phyloP scores from a whole-genome alignment of 306 rosid species.

The Gastrolobium villosum region DNA sequence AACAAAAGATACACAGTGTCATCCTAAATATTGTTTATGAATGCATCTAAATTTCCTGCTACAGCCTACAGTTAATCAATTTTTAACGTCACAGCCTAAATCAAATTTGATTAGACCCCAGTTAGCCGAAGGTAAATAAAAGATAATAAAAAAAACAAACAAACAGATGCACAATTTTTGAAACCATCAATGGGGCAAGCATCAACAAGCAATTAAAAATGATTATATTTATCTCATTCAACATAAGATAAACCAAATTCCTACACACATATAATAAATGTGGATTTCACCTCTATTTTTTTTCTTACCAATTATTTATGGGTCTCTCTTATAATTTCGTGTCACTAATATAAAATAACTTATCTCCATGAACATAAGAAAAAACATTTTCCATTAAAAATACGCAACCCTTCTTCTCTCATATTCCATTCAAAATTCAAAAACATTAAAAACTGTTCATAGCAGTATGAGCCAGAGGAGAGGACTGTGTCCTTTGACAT shows the following conservation, averaged over 20 bases:
- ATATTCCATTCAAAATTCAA: slow-evolving; percentile 34
- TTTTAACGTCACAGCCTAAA: neutral
- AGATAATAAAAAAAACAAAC: neutral
- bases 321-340: too few relatives aligned
- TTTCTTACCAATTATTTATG: too few relatives aligned
- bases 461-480: slow-evolving; percentile 14
- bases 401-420: neutral
- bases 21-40: neutral
- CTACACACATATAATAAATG: too few relatives aligned
- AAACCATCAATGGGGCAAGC: slow-evolving; percentile 2
- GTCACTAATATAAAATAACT: too few relatives aligned
- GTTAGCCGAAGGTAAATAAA: neutral
- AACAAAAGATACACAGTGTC: neutral
- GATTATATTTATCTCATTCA: too few relatives aligned
- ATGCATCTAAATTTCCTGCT: neutral
- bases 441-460: slow-evolving; percentile 32
- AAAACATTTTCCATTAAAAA: too few relatives aligned
- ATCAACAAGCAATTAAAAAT: neutral
- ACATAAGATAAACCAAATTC: too few relatives aligned
- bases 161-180: slow-evolving; percentile 30
- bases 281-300: too few relatives aligned
- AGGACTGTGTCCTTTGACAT: slow-evolving; percentile 36
- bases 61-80: neutral
- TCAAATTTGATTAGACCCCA: slow-evolving; percentile 22
- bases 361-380: too few relatives aligned